A percentile compares a stretch with the other conserved stretches of the same genome.
Conservation (phyloP, 129 eudicot genomes). For the Silybum marianum region DNA sequence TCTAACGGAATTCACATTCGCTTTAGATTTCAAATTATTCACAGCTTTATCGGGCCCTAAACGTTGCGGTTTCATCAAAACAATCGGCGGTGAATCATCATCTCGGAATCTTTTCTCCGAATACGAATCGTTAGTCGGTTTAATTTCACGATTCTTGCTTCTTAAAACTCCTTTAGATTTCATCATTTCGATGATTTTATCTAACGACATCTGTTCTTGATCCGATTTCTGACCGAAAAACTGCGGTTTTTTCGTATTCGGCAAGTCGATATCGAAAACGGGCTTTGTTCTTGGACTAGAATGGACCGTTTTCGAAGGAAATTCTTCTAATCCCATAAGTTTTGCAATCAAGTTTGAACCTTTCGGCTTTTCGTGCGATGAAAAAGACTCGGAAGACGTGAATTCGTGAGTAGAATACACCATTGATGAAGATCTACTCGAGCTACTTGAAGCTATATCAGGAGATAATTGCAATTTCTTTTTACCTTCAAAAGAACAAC, state of each 20-base stretch:
- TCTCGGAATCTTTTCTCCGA: conserved; percentile 16
- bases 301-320: conserved; percentile 41
- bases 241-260: conserved; percentile 46
- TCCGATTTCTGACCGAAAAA: conserved; percentile 33
- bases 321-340: conserved; percentile 84
- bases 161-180: conserved; percentile 53
- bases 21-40: conserved; percentile 24
- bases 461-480: conserved; percentile 36
- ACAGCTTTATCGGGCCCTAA: conserved; percentile 31
- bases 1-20: conserved; percentile 29
- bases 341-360: conserved; percentile 66
- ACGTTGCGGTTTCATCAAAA: conserved; percentile 58
- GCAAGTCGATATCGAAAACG: conserved; percentile 57
- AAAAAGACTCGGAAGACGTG: conserved; percentile 54
- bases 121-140: conserved; percentile 21
- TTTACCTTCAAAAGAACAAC: conserved; percentile 32
- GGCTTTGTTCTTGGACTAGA: conserved; percentile 35
- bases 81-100: conserved; percentile 68
- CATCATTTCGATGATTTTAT: conserved; percentile 52
- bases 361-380: conserved; percentile 55
- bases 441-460: conserved; percentile 64
- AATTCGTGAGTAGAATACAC: conserved; percentile 52
- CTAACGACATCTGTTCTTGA: conserved; percentile 49
- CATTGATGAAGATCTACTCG: conserved; percentile 72
- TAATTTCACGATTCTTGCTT: conserved; percentile 32